Base-by-base conservation (phyloP, 106 monocot species). In the Dendrobium catenatum region DNA sequence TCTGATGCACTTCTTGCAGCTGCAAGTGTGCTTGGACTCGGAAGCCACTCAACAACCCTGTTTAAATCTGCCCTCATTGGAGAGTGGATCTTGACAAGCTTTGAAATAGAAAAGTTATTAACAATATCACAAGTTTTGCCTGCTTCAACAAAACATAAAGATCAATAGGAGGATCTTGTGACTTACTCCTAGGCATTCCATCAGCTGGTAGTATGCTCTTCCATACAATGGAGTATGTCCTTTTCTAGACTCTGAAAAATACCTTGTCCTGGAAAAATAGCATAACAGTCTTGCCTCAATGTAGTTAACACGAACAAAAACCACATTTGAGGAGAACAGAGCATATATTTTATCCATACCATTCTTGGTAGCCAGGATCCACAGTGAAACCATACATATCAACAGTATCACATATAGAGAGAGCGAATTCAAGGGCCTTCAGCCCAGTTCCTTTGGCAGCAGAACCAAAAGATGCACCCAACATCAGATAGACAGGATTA, bases 361-460 rank as follows among this genome's bases (percentile, higher is more conserved):
- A 99, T 91, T 99, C 99, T 82, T 95, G 93, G 86, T 99, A 99
- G 20, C 99, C 99, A 61, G 99, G 99, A 84, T 99, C 99, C 26
- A 99, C 99, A 5, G 95, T 99, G 83, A 99, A 99, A 61, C 99
- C 99, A 88, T 95, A 99, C 95, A 99, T 99, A 83, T 99, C 93
- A 78, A 99, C 95, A 85, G 86, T 84, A 81, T 95, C 93, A 80
- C 99, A 99, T 13, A 95, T 74, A 19, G 99, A 99, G 26, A 99
- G 92, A 79, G 99, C 91, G 84, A 95, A 95, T 82, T 99, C 99
- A 86, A 99, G 93, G 80, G 99, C 95, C 76, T 95, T 99, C 15
- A 99, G 88, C 42, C 99, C 99, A 55, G 99, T 99, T 83, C 99
- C 99, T 91, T 99, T 99, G 73, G 99, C 99, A 82, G 95, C 90